A percentile compares a stretch with the other conserved stretches of the same genome.
These are phyloP conservation scores for Globisporangium nodosum DNA, from an alignment of 352 stramenopile genomes.

Conservation along the genomic window DNA sequence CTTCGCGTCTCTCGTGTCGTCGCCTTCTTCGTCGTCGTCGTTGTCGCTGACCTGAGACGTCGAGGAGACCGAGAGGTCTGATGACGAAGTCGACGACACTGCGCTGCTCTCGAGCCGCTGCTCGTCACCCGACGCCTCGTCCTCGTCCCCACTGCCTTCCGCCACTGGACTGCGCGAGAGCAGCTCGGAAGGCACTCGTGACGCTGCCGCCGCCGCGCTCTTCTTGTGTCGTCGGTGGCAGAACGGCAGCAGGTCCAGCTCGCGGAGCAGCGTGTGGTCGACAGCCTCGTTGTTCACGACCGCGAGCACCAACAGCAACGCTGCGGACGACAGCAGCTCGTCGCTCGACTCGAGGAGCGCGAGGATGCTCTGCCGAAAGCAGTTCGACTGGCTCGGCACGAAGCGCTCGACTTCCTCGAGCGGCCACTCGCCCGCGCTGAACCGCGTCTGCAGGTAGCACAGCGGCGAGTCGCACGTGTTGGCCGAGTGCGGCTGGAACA, in stretches of 20 bases:
- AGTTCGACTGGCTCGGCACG: conserved; percentile 30
- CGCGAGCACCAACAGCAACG: conserved; percentile 51
- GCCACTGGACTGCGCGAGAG: conserved; percentile 3
- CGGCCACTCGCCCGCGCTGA: conserved; percentile 74
- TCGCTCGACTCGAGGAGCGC: conserved; percentile 56
- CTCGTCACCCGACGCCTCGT: conserved; percentile 9
- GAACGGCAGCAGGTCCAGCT: conserved; percentile 55
- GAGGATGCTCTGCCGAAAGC: conserved; percentile 58
- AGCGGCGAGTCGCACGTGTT: conserved; percentile 51
- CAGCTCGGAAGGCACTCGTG: not conserved
- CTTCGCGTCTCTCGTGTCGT: not conserved
- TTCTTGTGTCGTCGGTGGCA: conserved; percentile 27
- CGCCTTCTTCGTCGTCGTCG: conserved; percentile 3
- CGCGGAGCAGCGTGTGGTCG: conserved; percentile 55
- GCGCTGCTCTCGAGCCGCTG: conserved; percentile 7
- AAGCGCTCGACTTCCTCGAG: conserved; percentile 64
- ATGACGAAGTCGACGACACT: conserved; percentile 20
- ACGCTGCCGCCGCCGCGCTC: not conserved
- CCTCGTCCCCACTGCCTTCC: conserved; percentile 11
- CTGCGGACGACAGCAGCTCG: conserved; percentile 54
- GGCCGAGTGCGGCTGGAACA: conserved; percentile 55
- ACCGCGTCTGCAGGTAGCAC: conserved; percentile 77
- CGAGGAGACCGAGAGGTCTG: conserved; percentile 14
- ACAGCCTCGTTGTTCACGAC: conserved; percentile 60
- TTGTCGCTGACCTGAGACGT: conserved; percentile 11